These are phyloP conservation scores for Azolla pinnata DNA, from an alignment of 75 land plant species.

Conservation along the genomic window DNA sequence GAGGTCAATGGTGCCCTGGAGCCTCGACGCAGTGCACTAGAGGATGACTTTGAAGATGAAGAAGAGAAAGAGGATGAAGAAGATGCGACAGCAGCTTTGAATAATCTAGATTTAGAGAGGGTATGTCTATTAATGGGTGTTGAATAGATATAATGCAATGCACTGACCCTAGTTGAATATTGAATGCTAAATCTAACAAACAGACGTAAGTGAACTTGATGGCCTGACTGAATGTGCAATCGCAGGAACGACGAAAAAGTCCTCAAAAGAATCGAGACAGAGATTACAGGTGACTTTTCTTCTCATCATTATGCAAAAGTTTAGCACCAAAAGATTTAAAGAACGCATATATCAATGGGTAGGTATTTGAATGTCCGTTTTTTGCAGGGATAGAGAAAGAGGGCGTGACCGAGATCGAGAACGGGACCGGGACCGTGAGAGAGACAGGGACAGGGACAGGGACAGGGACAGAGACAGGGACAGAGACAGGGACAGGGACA, in stretches of 20 bases:
- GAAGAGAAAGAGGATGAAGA: constrained; percentile 97
- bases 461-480: constrained; percentile 49
- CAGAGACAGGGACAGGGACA: constrained; percentile 38
- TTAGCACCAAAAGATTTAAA: background rate
- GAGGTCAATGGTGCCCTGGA: constrained; percentile 66
- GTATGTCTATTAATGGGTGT: constrained; percentile 16
- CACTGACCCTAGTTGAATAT: background rate
- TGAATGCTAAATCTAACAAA: background rate
- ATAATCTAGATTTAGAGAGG: constrained; percentile 46
- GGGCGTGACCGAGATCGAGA: constrained; percentile 21
- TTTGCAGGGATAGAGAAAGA: constrained; percentile 24
- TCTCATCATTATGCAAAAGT: background rate
- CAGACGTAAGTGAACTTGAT: background rate
- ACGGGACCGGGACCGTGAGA: constrained; percentile 42
- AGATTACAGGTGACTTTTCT: constrained; percentile 36
- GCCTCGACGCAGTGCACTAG: constrained; percentile 91
- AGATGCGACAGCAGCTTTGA: constrained; percentile 28
- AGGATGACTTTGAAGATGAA: constrained; percentile 98
- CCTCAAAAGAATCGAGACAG: constrained; percentile 55
- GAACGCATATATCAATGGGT: background rate
- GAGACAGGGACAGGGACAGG: constrained; percentile 41
- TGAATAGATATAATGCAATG: background rate
- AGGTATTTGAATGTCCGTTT: background rate
- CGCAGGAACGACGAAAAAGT: constrained; percentile 61
- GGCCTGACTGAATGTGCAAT: background rate